Conservation (phyloP, 169 alveolate genomes). For the Babesia sp. region DNA sequence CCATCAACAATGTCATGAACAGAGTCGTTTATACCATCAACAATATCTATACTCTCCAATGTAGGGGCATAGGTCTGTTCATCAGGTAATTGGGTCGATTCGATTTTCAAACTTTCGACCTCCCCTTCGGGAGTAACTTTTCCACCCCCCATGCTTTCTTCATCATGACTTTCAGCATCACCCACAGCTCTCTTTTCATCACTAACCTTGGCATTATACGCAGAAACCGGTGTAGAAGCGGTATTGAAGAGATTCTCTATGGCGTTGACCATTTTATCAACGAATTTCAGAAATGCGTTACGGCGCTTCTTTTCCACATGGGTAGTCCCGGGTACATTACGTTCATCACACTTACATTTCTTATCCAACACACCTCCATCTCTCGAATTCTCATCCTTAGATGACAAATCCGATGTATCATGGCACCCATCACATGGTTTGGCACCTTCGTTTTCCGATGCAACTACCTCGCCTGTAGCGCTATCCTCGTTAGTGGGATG, state of each 20-base stretch:
- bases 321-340: too few relatives aligned
- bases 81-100: background rate
- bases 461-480: too few relatives aligned
- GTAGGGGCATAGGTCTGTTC: background rate
- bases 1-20: constrained; percentile 35
- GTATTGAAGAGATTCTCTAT: background rate
- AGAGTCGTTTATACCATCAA: background rate
- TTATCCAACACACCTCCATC: too few relatives aligned
- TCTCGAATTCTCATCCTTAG: too few relatives aligned
- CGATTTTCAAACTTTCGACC: background rate
- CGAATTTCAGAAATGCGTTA: constrained; percentile 5
- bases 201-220: background rate
- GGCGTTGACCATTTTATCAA: constrained; percentile 7
- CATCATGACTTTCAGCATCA: background rate
- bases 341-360: too few relatives aligned
- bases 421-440: too few relatives aligned
- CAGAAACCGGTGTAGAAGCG: constrained; percentile 4
- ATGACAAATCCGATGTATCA: too few relatives aligned
- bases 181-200: background rate
- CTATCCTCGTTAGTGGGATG: too few relatives aligned
- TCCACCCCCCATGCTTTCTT: background rate
- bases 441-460: too few relatives aligned
- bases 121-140: background rate
- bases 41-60: background rate
- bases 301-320: background rate